phyloP scores from a whole-genome alignment of 352 stramenopile species.

The Globisporangium iwayamae region DNA sequence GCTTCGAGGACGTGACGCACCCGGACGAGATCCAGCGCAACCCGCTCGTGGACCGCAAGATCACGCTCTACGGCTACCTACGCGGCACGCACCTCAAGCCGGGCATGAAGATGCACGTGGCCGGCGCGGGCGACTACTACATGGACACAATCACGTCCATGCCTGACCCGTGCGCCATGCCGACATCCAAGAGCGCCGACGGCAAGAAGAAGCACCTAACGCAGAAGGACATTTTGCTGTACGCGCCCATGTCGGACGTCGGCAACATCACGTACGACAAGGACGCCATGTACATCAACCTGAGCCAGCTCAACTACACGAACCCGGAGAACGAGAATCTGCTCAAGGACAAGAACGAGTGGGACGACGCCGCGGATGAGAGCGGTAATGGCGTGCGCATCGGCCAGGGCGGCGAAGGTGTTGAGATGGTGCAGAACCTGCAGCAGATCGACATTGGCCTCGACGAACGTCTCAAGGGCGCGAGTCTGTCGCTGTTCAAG shows the following conservation, averaged over 20 bases:
- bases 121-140: slow-evolving; percentile 97
- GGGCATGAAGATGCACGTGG: slow-evolving; percentile 96
- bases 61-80: slow-evolving; percentile 98
- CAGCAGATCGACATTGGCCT: slow-evolving; percentile 90
- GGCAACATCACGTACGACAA: slow-evolving; percentile 99
- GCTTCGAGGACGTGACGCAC: slow-evolving; percentile 97
- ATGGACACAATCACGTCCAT: slow-evolving; percentile 94
- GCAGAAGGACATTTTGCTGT: slow-evolving; percentile 93
- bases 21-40: slow-evolving; percentile 93
- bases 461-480: slow-evolving; percentile 93
- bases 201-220: slow-evolving; percentile 88
- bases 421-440: slow-evolving; percentile 94
- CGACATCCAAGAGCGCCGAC: slow-evolving; percentile 47
- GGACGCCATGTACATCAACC: slow-evolving; percentile 99
- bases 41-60: slow-evolving; percentile 86
- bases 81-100: slow-evolving; percentile 98
- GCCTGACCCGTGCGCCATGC: slow-evolving; percentile 96
- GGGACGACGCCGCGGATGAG: slow-evolving; percentile 46
- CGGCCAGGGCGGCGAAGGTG: slow-evolving; percentile 68
- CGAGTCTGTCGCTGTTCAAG: slow-evolving; percentile 95
- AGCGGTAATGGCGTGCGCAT: slow-evolving; percentile 35
- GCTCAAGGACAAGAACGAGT: slow-evolving; percentile 43
- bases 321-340: slow-evolving; percentile 87
- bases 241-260: slow-evolving; percentile 91
- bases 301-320: slow-evolving; percentile 93